Evolutionary conservation across 2,329 filamentous ascomycete genomes (phyloP), one percentile per base, ranked within the genome.

Genomic region (Aspergillus tanneri): DNA sequence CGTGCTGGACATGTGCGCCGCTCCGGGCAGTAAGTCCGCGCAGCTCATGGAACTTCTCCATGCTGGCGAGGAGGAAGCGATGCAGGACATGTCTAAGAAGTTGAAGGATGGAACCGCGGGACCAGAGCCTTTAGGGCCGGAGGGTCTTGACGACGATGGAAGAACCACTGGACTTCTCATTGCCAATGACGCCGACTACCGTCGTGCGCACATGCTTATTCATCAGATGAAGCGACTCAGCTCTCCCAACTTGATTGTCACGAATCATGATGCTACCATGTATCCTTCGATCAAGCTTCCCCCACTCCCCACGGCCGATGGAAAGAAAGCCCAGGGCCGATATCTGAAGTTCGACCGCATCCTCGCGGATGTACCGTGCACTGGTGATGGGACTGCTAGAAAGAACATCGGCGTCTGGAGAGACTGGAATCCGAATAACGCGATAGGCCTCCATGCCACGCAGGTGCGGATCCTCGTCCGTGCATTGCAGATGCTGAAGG

Each of bases 271-370:
- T 70, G 93, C 93, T 34, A 96, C 91, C 4, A 84, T 95, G 69
- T 99, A 91, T 71, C 93, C 93, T 2, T 90, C 91, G 0, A 90
- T 99, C 63, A 89, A 87, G 65, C 80, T 97, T n/a, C 85, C 85
- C 14, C 72, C 84, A 10, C 75, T 77, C 3, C 70, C 76, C 25
- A 66, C 75, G 46, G 66, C 76, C 16, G 77, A 81, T 55, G 79
- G 81, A 58, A 70, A 70, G 52, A 76, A 74, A 24, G 73, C 73
- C 21, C 75, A 77, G 57, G 79, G 80, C 51, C 78, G 81, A 57
- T 97, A 96, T 69, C 82, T 99, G 52, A 96, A 96, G 74, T 99
- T 96, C 62, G 93, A 99, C 70, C 86, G 93, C 53, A 95, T 99
- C 53, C 77, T 99, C 47, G 92, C 93, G 36, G 93, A 99, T 72